Base-by-base conservation (phyloP, 208 protist genomes). In the Trypanosomatidae sp. region DNA sequence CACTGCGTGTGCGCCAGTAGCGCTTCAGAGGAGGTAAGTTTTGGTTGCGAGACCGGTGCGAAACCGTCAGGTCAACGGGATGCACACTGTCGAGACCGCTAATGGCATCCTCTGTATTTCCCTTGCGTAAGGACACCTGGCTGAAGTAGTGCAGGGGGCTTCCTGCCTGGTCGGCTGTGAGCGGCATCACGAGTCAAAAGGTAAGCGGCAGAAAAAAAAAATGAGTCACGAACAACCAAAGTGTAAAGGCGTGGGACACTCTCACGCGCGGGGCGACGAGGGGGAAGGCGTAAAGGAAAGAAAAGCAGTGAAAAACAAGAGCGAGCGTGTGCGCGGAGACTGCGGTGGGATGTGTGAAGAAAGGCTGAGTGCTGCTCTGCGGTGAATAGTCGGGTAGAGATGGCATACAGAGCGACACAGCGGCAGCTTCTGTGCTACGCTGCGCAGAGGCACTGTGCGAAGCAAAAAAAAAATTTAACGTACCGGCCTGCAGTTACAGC, bases 1-100 rank as follows among this genome's bases (percentile, higher is more conserved):
- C 85, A 28, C 79, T 71, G 41, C 82, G 85, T 1, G 76, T 85
- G 33, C 79, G 78, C 85, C 85, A 90, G 62, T 87, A 90, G 28
- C 81, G 74, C 64, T 83, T 77, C 50, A 81, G 22, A 0, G 81
- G 71, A 15, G 85, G 85, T 41, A 90, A 66, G 4, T 76, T 79
- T 43, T 85, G 81, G 19, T 82, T 82, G 36, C 69, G 71, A 0
- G 79, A 78, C 22, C 74, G 75, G 47, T 76, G 74, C 10, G 80
- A 80, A 28, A 78, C 30, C n/a, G 85, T 89, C n/a, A 91, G 80
- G 69, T 92, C 90, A 22, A 88, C 74, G 17, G 73, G 76, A 7
- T 74, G 62, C 2, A 80, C 62, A 44, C 62, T 17, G 22, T 74
- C 77, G 17, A 46, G 50, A 58, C 82, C 62, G 43, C 33, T 4